phyloP scores from a whole-genome alignment of 1,284 basidiomycete genomes.

The Violaceomyces palustris region DNA sequence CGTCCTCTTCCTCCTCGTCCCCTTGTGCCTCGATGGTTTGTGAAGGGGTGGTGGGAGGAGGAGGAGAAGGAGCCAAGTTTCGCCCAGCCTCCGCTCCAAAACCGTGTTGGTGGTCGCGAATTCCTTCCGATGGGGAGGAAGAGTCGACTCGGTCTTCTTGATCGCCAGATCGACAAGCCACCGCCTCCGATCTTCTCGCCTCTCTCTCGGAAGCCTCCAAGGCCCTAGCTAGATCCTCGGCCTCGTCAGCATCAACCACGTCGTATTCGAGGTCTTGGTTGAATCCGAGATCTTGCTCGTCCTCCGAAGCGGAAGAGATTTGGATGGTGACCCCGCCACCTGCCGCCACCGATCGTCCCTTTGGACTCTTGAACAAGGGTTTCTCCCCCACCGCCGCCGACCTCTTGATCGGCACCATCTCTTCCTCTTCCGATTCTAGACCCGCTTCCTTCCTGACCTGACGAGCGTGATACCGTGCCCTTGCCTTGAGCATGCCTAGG shows the following conservation, averaged over 20 bases:
- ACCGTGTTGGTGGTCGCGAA: too few relatives aligned
- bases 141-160: too few relatives aligned
- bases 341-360: background rate
- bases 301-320: too few relatives aligned
- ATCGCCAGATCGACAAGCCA: too few relatives aligned
- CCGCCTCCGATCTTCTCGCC: background rate
- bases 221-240: slow-evolving; percentile 34
- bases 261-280: too few relatives aligned
- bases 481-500: slow-evolving; percentile 22
- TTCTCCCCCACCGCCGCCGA: background rate
- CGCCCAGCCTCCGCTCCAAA: too few relatives aligned
- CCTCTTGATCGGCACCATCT: slow-evolving; percentile 6
- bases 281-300: too few relatives aligned
- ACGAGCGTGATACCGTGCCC: slow-evolving; percentile 36
- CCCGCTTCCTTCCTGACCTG: slow-evolving; percentile 36
- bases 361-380: background rate
- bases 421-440: slow-evolving; percentile 20
- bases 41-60: too few relatives aligned
- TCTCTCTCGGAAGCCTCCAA: slow-evolving; percentile 15
- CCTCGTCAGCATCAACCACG: slow-evolving; percentile 30
- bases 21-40: background rate
- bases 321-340: too few relatives aligned
- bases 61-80: too few relatives aligned
- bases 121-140: too few relatives aligned
- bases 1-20: slow-evolving; percentile 1